phyloP scores from a whole-genome alignment of 768 basidiomycete genomes.

The Trichaptum fuscoviolaceum region DNA sequence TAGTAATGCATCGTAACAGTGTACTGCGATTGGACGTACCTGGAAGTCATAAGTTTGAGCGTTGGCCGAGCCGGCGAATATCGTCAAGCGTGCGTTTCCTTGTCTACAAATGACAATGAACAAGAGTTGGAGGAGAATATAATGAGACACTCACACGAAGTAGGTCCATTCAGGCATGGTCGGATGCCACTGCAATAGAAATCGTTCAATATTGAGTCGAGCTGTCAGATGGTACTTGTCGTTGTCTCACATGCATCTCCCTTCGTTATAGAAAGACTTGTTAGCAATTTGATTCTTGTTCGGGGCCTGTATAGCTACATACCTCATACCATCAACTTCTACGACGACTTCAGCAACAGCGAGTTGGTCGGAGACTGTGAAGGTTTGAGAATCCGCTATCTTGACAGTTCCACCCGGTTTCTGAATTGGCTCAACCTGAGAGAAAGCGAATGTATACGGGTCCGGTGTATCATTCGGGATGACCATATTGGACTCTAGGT shows the following conservation, averaged over 20 bases:
- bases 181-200: constrained; percentile 43
- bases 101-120: constrained; percentile 20
- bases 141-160: constrained; percentile 26
- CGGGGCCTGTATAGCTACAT: constrained; percentile 9
- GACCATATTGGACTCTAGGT: constrained; percentile 30
- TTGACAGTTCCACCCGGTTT: constrained; percentile 55
- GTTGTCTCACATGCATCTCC: constrained; percentile 39
- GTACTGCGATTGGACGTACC: constrained; percentile 14
- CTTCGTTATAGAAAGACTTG: constrained; percentile 16
- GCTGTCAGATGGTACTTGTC: not conserved
- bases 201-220: constrained; percentile 12
- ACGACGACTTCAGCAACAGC: constrained; percentile 54
- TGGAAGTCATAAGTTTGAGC: constrained; percentile 44
- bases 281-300: not conserved
- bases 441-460: constrained; percentile 53
- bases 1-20: constrained; percentile 16
- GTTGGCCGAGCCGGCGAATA: constrained; percentile 33
- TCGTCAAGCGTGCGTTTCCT: constrained; percentile 37
- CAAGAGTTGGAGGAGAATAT: not conserved
- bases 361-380: constrained; percentile 47
- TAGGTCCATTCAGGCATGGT: constrained; percentile 46
- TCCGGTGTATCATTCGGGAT: constrained; percentile 41
- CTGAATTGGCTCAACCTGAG: constrained; percentile 36
- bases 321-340: constrained; percentile 59
- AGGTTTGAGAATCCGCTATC: constrained; percentile 51